These are phyloP conservation scores for Cryptosporidium parvum DNA, from an alignment of 169 alveolate genomes.

Conservation along the genomic window DNA sequence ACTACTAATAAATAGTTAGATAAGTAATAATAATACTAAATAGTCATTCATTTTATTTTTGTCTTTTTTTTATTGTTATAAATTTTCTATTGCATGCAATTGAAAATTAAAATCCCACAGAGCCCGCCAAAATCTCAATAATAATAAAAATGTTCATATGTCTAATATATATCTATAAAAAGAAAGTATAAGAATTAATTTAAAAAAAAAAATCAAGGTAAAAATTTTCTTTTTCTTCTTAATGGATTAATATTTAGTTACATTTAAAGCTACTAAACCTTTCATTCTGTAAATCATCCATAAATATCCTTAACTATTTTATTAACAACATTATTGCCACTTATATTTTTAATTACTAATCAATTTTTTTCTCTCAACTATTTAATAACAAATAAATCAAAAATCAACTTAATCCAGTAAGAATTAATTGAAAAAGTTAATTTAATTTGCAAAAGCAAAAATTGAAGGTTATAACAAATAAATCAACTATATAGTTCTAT, in stretches of 20 bases:
- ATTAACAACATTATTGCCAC: neutral
- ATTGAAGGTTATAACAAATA: neutral
- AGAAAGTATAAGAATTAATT: too few species aligned
- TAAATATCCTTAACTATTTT: neutral
- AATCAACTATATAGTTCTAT: neutral
- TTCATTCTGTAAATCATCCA: neutral
- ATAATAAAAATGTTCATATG: neutral
- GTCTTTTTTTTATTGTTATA: neutral
- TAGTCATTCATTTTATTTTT: neutral
- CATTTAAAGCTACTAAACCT: neutral
- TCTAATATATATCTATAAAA: neutral
- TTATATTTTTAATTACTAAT: too few species aligned
- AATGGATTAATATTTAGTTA: neutral
- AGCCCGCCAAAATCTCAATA: neutral
- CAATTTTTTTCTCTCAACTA: neutral
- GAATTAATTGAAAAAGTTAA: neutral
- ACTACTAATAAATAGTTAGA: constrained; percentile 57
- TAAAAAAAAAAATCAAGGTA: neutral
- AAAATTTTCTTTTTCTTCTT: too few species aligned
- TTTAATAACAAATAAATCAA: too few species aligned
- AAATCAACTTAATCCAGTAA: too few species aligned
- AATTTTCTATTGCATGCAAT: constrained; percentile 4
- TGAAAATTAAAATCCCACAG: neutral
- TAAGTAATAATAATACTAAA: neutral
- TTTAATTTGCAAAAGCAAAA: too few species aligned